phyloP scores from a whole-genome alignment of 75 land plant genomes.

The Selaginella tamariscina region DNA sequence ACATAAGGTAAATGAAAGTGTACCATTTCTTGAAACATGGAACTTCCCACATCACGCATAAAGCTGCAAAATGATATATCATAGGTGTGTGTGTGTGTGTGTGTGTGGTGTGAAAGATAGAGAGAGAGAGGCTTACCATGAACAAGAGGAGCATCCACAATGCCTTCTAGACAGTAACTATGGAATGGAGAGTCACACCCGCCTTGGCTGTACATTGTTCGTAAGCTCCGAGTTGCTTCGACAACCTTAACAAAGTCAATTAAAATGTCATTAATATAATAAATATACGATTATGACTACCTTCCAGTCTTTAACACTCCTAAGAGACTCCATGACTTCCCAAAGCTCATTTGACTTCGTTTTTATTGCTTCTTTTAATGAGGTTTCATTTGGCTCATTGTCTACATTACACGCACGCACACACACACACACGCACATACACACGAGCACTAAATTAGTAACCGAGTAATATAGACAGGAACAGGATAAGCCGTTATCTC shows the following conservation, averaged over 20 bases:
- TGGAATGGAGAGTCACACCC: not conserved
- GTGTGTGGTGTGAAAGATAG: not conserved
- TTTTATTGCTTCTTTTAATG: not conserved
- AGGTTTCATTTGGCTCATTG: too few relatives aligned
- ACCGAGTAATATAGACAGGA: too few relatives aligned
- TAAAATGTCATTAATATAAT: too few relatives aligned
- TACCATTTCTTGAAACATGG: not conserved
- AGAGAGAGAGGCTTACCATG: not conserved
- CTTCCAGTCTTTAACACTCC: not conserved
- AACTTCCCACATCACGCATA: constrained; percentile 1
- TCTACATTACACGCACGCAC: too few relatives aligned
- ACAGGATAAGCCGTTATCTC: too few relatives aligned
- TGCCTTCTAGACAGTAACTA: not conserved
- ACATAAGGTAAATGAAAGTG: too few relatives aligned
- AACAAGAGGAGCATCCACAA: not conserved
- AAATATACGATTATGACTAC: too few relatives aligned
- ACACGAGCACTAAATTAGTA: too few relatives aligned
- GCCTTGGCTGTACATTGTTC: not conserved
- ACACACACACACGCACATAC: too few relatives aligned
- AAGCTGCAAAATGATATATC: not conserved
- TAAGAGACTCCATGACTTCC: not conserved
- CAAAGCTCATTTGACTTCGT: not conserved
- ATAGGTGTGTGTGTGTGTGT: too few relatives aligned
- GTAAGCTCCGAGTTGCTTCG: not conserved
- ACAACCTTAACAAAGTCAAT: too few relatives aligned